phyloP scores from a whole-genome alignment of 2,329 filamentous ascomycete species.

The Cercospora beticola region DNA sequence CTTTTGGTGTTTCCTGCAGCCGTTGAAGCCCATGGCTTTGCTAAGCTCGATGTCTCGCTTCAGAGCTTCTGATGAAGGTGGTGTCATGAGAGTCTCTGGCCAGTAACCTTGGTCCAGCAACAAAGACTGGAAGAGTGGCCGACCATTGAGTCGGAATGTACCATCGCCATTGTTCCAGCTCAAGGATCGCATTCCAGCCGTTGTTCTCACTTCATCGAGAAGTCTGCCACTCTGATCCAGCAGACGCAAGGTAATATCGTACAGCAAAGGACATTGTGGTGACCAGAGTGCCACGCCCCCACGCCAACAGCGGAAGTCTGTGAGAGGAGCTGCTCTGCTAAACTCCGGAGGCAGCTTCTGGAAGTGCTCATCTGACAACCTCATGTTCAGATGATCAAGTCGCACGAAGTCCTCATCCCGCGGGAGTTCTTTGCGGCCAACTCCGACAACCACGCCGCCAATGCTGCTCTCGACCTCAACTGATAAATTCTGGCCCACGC shows the following conservation, averaged over 20 bases:
- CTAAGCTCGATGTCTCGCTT: slow-evolving; percentile 56
- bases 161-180: slow-evolving; percentile 60
- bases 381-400: slow-evolving; percentile 50
- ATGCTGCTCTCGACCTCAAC: slow-evolving; percentile 58
- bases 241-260: slow-evolving; percentile 56
- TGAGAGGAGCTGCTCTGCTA: slow-evolving; percentile 38
- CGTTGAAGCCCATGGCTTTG: slow-evolving; percentile 64
- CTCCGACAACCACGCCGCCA: slow-evolving; percentile 50
- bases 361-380: slow-evolving; percentile 46
- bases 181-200: slow-evolving; percentile 61
- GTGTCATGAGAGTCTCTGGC: slow-evolving; percentile 61
- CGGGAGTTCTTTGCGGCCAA: slow-evolving; percentile 46
- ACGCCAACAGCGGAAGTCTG: slow-evolving; percentile 48
- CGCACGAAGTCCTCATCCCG: slow-evolving; percentile 52
- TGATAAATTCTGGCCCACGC: slow-evolving; percentile 47
- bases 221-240: slow-evolving; percentile 43
- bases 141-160: slow-evolving; percentile 59
- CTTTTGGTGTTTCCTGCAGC: slow-evolving; percentile 65
- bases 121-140: slow-evolving; percentile 61
- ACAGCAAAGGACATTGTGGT: slow-evolving; percentile 58
- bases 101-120: slow-evolving; percentile 65
- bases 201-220: slow-evolving; percentile 60
- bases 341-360: slow-evolving; percentile 43
- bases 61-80: slow-evolving; percentile 49
- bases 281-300: slow-evolving; percentile 63